These are phyloP conservation scores for Tetrapisispora pingtungensis DNA, from an alignment of 805 yeast species.

Conservation along the genomic window DNA sequence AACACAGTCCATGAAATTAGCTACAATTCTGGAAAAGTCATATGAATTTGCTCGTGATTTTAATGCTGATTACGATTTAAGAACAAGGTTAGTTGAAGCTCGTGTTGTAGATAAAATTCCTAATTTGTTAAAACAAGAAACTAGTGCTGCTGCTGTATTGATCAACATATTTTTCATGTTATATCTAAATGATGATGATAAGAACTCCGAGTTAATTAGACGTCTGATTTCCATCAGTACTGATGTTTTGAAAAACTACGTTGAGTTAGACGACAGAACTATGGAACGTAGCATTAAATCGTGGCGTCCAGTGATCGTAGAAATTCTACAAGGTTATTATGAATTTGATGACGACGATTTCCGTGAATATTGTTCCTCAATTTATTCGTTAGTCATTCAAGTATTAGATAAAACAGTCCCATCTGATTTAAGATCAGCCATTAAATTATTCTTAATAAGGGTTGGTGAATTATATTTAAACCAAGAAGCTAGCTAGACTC, in stretches of 20 bases:
- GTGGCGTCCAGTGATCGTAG: slow-evolving; percentile 89
- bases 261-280: slow-evolving; percentile 56
- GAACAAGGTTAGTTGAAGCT: slow-evolving; percentile 84
- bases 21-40: slow-evolving; percentile 52
- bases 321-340: slow-evolving; percentile 71
- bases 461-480: slow-evolving; percentile 41
- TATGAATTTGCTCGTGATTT: slow-evolving; percentile 78
- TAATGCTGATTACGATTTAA: slow-evolving; percentile 77
- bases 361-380: slow-evolving; percentile 42
- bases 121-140: slow-evolving; percentile 83
- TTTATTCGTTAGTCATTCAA: slow-evolving; percentile 50
- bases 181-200: slow-evolving; percentile 41
- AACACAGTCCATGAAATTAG: slow-evolving; percentile 46
- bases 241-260: slow-evolving; percentile 58
- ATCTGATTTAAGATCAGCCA: slow-evolving; percentile 49
- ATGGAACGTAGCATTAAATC: slow-evolving; percentile 75
- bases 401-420: slow-evolving; percentile 54
- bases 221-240: slow-evolving; percentile 57
- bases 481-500: background rate
- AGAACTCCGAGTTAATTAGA: slow-evolving; percentile 36
- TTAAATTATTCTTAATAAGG: slow-evolving; percentile 48
- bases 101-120: slow-evolving; percentile 91
- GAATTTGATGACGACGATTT: slow-evolving; percentile 72
- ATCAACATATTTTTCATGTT: slow-evolving; percentile 71
- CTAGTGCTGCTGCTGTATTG: slow-evolving; percentile 79